Percentiles rank a stretch among this genome's conserved stretches.
These are phyloP conservation scores for Ustilago trichophora DNA, from an alignment of 1,284 basidiomycete genomes.

Conservation along the genomic window DNA sequence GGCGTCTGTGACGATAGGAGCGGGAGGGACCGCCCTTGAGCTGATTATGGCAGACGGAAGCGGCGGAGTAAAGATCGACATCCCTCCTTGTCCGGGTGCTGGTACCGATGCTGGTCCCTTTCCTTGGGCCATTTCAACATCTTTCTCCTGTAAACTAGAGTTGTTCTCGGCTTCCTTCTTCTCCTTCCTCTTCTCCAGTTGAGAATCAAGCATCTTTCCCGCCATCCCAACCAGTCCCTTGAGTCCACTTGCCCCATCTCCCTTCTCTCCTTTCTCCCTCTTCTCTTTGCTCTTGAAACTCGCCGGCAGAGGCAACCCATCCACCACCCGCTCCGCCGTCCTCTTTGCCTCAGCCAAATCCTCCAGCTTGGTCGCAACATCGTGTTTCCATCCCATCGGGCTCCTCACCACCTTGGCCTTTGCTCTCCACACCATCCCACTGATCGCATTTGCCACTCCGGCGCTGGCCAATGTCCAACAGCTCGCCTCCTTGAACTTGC, in stretches of 20 bases:
- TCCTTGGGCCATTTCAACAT: background rate
- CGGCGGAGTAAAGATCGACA: conserved; percentile 15
- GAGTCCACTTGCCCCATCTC: too few species aligned
- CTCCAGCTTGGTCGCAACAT: conserved; percentile 33
- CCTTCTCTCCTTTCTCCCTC: background rate
- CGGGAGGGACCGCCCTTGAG: background rate
- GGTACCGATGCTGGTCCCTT: background rate
- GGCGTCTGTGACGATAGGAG: too few species aligned
- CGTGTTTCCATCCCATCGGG: conserved; percentile 26
- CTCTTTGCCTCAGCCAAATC: conserved; percentile 31
- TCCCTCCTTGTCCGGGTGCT: too few species aligned
- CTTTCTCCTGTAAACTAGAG: background rate
- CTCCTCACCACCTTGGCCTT: conserved; percentile 32
- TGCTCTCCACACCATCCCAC: conserved; percentile 30
- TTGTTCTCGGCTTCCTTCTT: background rate
- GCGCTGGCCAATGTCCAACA: conserved; percentile 28
- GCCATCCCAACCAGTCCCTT: background rate
- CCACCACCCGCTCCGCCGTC: conserved; percentile 25
- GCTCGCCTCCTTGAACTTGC: conserved; percentile 19
- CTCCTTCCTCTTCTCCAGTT: background rate
- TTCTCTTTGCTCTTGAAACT: background rate
- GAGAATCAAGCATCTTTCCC: background rate
- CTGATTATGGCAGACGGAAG: conserved; percentile 20
- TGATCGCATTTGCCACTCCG: conserved; percentile 22
- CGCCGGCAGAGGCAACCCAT: conserved; percentile 5